These are phyloP conservation scores for Stachybotrys chartarum DNA, from an alignment of 2,329 filamentous ascomycete species.

Conservation along the genomic window DNA sequence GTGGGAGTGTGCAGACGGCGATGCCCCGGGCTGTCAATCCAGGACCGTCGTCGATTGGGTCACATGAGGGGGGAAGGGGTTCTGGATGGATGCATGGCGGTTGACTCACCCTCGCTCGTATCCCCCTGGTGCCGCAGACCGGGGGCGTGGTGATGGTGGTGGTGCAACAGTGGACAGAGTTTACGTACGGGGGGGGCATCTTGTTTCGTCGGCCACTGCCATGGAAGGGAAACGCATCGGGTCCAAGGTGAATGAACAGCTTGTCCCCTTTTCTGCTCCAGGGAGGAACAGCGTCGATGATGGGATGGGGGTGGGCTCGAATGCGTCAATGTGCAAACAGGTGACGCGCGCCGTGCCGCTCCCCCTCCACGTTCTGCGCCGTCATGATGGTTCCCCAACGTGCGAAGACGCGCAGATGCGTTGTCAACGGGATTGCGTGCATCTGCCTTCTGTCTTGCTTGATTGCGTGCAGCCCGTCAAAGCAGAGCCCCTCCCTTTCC, in stretches of 20 bases:
- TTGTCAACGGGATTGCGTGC: not conserved
- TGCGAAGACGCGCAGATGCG: not conserved
- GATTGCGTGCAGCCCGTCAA: not conserved
- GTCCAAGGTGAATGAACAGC: no score
- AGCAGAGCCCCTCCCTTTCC: not conserved
- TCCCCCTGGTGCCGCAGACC: no score
- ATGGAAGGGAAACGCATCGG: no score
- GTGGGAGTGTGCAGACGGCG: not conserved
- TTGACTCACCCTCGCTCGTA: not conserved
- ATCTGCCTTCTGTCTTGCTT: not conserved
- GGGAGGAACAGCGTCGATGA: no score
- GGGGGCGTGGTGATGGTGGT: no score
- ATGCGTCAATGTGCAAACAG: no score
- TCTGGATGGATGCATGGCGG: not conserved
- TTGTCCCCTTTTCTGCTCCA: no score
- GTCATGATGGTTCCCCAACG: not conserved
- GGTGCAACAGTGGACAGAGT: no score
- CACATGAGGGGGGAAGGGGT: not conserved
- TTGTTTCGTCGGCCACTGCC: no score
- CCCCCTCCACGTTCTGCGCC: not conserved
- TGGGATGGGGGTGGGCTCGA: no score
- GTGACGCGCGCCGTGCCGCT: not conserved
- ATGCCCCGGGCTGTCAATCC: not conserved
- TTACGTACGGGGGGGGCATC: no score
- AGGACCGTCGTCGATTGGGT: not conserved